Evolutionary conservation across 225 moss, liverwort and hornwort species (phyloP).

Genomic region (Marchantia polymorpha): DNA sequence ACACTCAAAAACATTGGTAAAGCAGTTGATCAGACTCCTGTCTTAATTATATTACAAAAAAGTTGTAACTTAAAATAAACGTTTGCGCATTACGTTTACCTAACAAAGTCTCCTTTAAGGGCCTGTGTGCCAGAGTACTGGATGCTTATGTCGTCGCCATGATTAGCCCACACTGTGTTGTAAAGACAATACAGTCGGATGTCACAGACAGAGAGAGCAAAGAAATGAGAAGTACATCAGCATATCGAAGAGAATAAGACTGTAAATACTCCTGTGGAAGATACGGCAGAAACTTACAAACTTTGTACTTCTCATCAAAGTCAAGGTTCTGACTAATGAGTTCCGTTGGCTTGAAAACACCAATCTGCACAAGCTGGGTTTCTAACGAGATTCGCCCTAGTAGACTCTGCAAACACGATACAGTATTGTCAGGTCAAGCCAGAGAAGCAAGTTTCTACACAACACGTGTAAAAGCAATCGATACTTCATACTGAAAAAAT

Average conservation of each 20-base stretch:
- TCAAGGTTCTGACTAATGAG: slow-evolving; percentile 49
- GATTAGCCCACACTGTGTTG: slow-evolving; percentile 89
- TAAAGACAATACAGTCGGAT: not conserved
- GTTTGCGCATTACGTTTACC: slow-evolving; percentile 34
- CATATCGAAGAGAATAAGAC: not conserved
- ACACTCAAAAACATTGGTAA: not conserved
- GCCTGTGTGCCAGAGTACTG: slow-evolving; percentile 96
- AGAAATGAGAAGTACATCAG: not conserved
- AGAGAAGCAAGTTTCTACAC: not conserved
- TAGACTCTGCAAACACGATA: slow-evolving; percentile 59
- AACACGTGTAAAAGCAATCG: not conserved
- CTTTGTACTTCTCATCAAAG: slow-evolving; percentile 81
- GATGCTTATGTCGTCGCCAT: slow-evolving; percentile 94
- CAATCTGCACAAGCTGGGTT: slow-evolving; percentile 67
- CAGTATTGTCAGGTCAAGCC: not conserved
- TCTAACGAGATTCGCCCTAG: slow-evolving; percentile 83
- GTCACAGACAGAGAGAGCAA: not conserved
- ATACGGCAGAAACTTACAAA: slow-evolving; percentile 46
- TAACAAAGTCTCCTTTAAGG: slow-evolving; percentile 95
- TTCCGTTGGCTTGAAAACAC: slow-evolving; percentile 59
- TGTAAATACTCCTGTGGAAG: not conserved
- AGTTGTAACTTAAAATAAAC: too few species aligned
- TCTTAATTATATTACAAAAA: not conserved
- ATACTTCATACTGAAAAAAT: too few species aligned
- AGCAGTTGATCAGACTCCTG: not conserved